Conservation (phyloP, 768 basidiomycete genomes). For the Leccinellum albellum region DNA sequence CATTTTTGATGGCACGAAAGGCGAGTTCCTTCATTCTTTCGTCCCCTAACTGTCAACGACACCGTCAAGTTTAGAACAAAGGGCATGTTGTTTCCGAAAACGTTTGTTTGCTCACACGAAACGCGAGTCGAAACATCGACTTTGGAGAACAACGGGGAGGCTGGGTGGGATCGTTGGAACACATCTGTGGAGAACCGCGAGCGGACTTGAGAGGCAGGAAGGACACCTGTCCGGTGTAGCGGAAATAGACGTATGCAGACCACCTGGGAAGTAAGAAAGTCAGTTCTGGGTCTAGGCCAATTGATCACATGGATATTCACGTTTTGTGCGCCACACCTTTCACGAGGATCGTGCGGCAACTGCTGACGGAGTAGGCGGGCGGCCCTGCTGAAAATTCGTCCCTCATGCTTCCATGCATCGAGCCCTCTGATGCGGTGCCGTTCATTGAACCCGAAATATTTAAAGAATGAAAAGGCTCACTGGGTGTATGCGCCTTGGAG, state of each 20-base stretch:
- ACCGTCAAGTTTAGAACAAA: neutral
- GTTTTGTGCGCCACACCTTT: conserved; percentile 28
- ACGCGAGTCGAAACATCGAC: conserved; percentile 37
- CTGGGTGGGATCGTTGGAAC: neutral
- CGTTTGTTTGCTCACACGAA: conserved; percentile 13
- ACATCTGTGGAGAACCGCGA: neutral
- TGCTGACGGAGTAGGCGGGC: conserved; percentile 22
- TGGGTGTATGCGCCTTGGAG: neutral
- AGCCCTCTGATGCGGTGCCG: neutral
- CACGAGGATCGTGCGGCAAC: conserved; percentile 25
- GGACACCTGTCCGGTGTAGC: conserved; percentile 29
- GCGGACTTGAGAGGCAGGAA: conserved; percentile 25
- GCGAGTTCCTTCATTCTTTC: conserved; percentile 26
- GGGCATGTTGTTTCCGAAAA: neutral
- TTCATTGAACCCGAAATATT: neutral
- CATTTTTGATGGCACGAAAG: conserved; percentile 20
- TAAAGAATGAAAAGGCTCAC: conserved; percentile 2
- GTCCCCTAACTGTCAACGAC: conserved; percentile 19
- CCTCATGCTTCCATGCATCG: neutral
- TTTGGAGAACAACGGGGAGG: conserved; percentile 32
- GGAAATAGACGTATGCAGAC: conserved; percentile 27
- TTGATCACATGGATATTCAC: conserved; percentile 12
- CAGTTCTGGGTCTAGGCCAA: neutral
- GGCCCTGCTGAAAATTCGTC: conserved; percentile 4
- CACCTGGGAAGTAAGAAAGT: conserved; percentile 13